Conservation (phyloP, 2,329 filamentous ascomycete genomes). For the Cladobotryum mycophilum region DNA sequence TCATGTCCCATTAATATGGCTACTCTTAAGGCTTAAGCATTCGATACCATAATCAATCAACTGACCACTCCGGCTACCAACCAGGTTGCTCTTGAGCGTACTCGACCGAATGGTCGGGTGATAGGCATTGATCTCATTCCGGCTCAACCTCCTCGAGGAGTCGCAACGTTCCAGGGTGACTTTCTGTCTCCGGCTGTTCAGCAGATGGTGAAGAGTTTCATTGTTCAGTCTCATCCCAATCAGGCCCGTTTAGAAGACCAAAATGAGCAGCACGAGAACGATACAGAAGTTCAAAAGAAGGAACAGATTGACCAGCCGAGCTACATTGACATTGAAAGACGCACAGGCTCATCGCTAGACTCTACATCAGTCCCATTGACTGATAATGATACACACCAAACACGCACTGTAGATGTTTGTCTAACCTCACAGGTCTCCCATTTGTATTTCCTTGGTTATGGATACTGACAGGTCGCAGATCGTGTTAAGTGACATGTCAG, state of each 20-base stretch:
- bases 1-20: background rate
- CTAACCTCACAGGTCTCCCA: background rate
- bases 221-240: slow-evolving; percentile 49
- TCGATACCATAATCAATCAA: background rate
- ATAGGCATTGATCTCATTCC: slow-evolving; percentile 93
- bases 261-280: slow-evolving; percentile 16
- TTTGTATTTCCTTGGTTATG: background rate
- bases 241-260: slow-evolving; percentile 12
- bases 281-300: background rate
- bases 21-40: background rate
- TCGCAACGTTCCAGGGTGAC: slow-evolving; percentile 93
- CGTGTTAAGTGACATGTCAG: slow-evolving; percentile 98
- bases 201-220: slow-evolving; percentile 67
- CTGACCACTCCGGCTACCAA: background rate
- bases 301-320: slow-evolving; percentile 40
- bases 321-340: slow-evolving; percentile 61
- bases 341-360: slow-evolving; percentile 22
- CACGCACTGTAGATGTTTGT: slow-evolving; percentile 58
- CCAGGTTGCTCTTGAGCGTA: slow-evolving; percentile 75
- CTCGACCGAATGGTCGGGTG: slow-evolving; percentile 68
- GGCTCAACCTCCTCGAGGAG: slow-evolving; percentile 80
- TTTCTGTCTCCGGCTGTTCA: slow-evolving; percentile 75
- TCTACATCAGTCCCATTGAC: slow-evolving; percentile 27
- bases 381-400: background rate
- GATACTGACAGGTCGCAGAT: slow-evolving; percentile 41